These are phyloP conservation scores for Penicillium pancosmium DNA, from an alignment of 495 filamentous ascomycete genomes.

Conservation along the genomic window DNA sequence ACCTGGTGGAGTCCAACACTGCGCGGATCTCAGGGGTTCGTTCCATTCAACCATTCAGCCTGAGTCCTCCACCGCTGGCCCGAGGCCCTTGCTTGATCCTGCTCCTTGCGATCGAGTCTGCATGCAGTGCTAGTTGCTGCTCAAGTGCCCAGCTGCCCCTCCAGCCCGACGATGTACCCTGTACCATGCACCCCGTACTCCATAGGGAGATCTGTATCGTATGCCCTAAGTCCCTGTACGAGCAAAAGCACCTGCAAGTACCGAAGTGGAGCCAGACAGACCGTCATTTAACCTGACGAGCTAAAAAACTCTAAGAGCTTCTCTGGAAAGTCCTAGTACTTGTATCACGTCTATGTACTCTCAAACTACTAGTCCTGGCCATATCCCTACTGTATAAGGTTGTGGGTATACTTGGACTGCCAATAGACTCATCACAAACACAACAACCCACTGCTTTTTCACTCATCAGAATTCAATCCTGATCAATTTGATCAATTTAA, in stretches of 20 bases:
- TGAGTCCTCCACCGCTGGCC: too few relatives aligned
- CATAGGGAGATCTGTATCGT: too few relatives aligned
- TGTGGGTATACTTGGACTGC: too few relatives aligned
- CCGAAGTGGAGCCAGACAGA: background rate
- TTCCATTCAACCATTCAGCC: background rate
- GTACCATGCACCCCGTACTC: background rate
- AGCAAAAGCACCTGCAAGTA: too few relatives aligned
- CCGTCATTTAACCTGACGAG: constrained; percentile 2
- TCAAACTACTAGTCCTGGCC: background rate
- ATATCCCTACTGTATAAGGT: too few relatives aligned
- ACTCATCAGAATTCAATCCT: too few relatives aligned
- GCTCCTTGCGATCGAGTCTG: constrained; percentile 3
- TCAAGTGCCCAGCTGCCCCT: background rate
- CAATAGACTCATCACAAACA: too few relatives aligned
- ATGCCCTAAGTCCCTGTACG: too few relatives aligned
- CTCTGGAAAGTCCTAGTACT: background rate
- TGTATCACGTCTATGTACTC: background rate
- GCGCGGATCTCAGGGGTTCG: constrained; percentile 35
- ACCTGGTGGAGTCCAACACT: constrained; percentile 21
- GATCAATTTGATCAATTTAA: too few relatives aligned
- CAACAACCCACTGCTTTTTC: too few relatives aligned
- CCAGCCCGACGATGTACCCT: background rate
- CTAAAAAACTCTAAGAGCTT: constrained; percentile 13
- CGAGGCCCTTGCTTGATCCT: constrained; percentile 3
- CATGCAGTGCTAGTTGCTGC: background rate